Conservation (phyloP, 2,329 filamentous ascomycete genomes). For the Monilinia fructigena region DNA sequence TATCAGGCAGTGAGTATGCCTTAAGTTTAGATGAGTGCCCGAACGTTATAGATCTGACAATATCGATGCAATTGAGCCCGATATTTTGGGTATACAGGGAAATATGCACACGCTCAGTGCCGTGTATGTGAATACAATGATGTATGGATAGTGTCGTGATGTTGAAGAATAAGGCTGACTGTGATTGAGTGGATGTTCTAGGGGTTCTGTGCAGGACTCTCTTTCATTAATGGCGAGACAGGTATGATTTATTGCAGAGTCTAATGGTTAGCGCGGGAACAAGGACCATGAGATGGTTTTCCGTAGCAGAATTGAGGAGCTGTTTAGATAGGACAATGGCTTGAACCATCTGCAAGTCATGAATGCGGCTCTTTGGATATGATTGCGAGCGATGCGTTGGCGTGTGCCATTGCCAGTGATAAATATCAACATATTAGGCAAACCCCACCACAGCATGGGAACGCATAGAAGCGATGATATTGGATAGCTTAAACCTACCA, state of each 20-base stretch:
- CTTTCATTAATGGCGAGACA: conserved; percentile 57
- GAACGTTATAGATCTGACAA: conserved; percentile 28
- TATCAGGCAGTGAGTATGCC: conserved; percentile 31
- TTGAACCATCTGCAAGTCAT: conserved; percentile 41
- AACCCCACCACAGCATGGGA: conserved; percentile 56
- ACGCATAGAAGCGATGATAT: conserved; percentile 41
- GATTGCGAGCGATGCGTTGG: conserved; percentile 81
- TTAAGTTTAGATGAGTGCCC: conserved; percentile 32
- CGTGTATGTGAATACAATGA: conserved; percentile 38
- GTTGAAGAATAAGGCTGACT: conserved; percentile 41
- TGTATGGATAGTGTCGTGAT: conserved; percentile 40
- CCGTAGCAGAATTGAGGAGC: conserved; percentile 36
- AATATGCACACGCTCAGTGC: conserved; percentile 40
- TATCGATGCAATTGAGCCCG: conserved; percentile 56
- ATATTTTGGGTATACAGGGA: conserved; percentile 46
- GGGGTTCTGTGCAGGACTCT: conserved; percentile 40
- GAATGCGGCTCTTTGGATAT: conserved; percentile 59
- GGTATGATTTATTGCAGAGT: conserved; percentile 62
- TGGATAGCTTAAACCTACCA: conserved; percentile 37
- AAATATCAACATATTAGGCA: conserved; percentile 61
- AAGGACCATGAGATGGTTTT: conserved; percentile 39
- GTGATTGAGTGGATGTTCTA: conserved; percentile 39
- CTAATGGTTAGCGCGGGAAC: conserved; percentile 39
- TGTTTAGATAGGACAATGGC: conserved; percentile 44
- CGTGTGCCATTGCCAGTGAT: conserved; percentile 81